phyloP scores from a whole-genome alignment of 768 basidiomycete genomes.

The Rhodotorula kratochvilovae region DNA sequence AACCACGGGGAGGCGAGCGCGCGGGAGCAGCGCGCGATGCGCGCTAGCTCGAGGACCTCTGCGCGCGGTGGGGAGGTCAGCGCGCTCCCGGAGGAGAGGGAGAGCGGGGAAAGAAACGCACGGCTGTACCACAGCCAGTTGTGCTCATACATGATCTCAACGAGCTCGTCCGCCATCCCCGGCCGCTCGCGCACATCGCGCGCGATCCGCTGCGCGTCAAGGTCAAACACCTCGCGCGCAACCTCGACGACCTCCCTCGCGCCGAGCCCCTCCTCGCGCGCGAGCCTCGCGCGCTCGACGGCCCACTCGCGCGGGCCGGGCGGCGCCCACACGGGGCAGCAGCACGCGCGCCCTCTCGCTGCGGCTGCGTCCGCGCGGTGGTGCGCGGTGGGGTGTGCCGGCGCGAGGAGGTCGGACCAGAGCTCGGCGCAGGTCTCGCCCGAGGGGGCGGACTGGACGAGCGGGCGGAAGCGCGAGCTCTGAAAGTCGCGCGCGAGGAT shows the following conservation, averaged over 20 bases:
- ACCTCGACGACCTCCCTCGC: background rate
- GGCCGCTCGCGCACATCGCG: background rate
- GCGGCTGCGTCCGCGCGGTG: background rate
- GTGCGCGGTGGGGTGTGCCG: background rate
- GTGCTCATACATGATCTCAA: background rate
- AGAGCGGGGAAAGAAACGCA: background rate
- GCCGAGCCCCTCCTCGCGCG: background rate
- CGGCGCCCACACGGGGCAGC: background rate
- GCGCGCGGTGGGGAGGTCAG: background rate
- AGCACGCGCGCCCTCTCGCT: background rate
- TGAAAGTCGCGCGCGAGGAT: background rate
- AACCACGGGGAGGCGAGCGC: background rate
- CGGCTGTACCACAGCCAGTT: conserved; percentile 6
- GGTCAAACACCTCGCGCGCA: background rate
- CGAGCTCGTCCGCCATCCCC: background rate
- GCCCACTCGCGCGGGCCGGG: background rate
- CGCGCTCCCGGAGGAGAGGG: background rate
- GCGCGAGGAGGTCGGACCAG: background rate
- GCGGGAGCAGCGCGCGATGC: background rate
- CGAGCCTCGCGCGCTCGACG: background rate
- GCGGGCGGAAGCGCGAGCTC: background rate
- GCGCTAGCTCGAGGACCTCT: conserved; percentile 9
- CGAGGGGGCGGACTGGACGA: background rate
- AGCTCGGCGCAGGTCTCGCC: background rate
- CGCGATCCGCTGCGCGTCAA: background rate